Evolutionary conservation across 2,329 filamentous ascomycete genomes (phyloP).

Genomic region (Fusarium penzigii): DNA sequence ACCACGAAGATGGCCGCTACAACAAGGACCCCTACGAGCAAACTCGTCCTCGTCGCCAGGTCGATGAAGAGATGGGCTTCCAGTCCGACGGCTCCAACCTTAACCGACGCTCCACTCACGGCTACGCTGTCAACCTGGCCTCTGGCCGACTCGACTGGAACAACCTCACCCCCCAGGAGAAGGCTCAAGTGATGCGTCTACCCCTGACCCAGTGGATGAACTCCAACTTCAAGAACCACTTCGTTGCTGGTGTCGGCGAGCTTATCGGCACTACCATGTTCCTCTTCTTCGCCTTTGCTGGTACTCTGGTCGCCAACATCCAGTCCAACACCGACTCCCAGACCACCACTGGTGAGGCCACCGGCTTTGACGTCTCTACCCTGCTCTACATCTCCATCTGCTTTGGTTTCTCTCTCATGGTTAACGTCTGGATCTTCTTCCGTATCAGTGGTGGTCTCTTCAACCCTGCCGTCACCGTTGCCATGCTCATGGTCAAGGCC

Average conservation of each 20-base stretch:
- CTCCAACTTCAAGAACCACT: conserved; percentile 46
- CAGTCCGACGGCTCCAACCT: conserved; percentile 3
- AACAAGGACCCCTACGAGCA: conserved; percentile 15
- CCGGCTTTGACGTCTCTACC: conserved; percentile 45
- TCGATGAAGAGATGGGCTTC: conserved; percentile 28
- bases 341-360: conserved; percentile 44
- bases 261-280: conserved; percentile 46
- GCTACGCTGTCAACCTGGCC: conserved; percentile 17
- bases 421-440: conserved; percentile 51
- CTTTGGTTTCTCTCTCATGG: conserved; percentile 46
- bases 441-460: conserved; percentile 43
- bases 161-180: conserved; percentile 40
- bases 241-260: conserved; percentile 40
- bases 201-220: conserved; percentile 50
- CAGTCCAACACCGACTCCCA: conserved; percentile 33
- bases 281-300: conserved; percentile 45
- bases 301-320: conserved; percentile 43
- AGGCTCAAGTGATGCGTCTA: conserved; percentile 44
- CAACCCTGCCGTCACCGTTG: conserved; percentile 48
- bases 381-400: conserved; percentile 44
- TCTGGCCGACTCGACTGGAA: conserved; percentile 39
- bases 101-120: conserved; percentile 13
- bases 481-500: conserved; percentile 51
- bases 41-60: conserved; percentile 12
- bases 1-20: conserved; percentile 21